Evolutionary conservation across 2,329 filamentous ascomycete genomes (phyloP).

Genomic region (Aspergillus hiratsukae): DNA sequence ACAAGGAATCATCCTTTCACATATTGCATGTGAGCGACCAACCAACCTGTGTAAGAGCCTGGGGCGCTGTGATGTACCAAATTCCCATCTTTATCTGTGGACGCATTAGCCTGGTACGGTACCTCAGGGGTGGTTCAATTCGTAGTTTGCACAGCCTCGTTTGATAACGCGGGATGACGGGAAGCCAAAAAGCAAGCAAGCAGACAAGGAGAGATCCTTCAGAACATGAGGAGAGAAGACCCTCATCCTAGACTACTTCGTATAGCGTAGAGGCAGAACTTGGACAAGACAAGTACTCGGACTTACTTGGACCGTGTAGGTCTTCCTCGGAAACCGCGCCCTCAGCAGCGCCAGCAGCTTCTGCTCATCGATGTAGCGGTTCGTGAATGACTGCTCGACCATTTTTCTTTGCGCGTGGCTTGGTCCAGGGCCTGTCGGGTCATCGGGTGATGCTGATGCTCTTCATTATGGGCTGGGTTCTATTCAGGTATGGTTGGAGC

Average conservation of each 20-base stretch:
- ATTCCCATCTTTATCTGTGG: slow-evolving; percentile 2
- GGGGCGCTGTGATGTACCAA: neutral
- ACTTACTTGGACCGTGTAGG: slow-evolving; percentile 2
- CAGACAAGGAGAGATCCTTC: too few species aligned
- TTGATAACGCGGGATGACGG: too few species aligned
- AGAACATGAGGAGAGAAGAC: too few species aligned
- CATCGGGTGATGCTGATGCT: neutral
- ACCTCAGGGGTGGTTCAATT: too few species aligned
- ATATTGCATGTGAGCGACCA: neutral
- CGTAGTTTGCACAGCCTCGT: too few species aligned
- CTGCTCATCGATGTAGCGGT: slow-evolving; percentile 3
- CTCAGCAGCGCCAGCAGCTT: slow-evolving; percentile 1
- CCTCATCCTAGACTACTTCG: too few species aligned
- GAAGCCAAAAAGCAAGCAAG: neutral
- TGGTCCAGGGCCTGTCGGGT: neutral
- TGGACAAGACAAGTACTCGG: too few species aligned
- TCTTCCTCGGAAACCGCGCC: neutral
- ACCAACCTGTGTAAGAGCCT: slow-evolving; percentile 3
- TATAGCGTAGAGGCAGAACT: too few species aligned
- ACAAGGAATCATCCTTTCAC: neutral
- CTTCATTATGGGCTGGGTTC: neutral
- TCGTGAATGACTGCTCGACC: neutral
- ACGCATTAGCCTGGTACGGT: neutral
- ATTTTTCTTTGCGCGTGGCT: neutral
- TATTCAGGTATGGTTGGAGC: neutral